A percentile compares a stretch with the other conserved stretches of the same genome.
Evolutionary conservation across 2,329 filamentous ascomycete genomes (phyloP).

Genomic region (Colletotrichum sidae): DNA sequence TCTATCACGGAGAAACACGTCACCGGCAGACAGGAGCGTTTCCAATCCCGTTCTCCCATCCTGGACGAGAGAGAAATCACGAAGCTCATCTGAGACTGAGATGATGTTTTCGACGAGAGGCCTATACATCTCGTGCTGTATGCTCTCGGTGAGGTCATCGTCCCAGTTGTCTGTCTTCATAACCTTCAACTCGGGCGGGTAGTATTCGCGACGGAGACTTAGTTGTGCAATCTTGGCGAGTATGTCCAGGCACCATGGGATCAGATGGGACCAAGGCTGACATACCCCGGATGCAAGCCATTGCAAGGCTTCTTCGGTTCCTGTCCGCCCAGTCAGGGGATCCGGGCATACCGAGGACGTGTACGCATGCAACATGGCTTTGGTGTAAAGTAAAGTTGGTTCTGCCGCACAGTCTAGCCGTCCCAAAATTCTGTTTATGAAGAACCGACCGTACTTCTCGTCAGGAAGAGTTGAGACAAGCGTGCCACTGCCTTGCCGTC

Average conservation of each 20-base stretch:
- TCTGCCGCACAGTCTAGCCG: constrained; percentile 69
- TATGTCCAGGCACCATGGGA: accelerated
- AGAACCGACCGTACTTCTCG: constrained; percentile 60
- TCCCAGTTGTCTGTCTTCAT: constrained; percentile 53
- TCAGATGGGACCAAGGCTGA: constrained; percentile 60
- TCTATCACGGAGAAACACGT: constrained; percentile 40
- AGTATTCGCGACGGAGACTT: constrained; percentile 47
- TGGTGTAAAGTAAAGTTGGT: constrained; percentile 64
- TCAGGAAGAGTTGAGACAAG: constrained; percentile 45
- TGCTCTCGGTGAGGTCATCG: constrained; percentile 42
- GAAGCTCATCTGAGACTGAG: constrained; percentile 45
- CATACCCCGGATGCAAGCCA: constrained; percentile 61
- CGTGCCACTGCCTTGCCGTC: constrained; percentile 34
- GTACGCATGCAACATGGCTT: constrained; percentile 69
- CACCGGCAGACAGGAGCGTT: constrained; percentile 39
- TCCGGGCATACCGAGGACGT: constrained; percentile 71
- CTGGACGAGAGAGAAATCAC: constrained; percentile 36
- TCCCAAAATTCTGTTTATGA: constrained; percentile 65
- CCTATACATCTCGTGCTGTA: constrained; percentile 53
- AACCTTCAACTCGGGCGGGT: constrained; percentile 47
- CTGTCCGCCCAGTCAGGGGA: constrained; percentile 67
- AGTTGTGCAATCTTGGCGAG: constrained; percentile 44
- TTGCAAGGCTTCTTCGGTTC: constrained; percentile 68
- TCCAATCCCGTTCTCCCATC: background rate
- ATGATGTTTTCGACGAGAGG: constrained; percentile 45